Evolutionary conservation across 2,329 filamentous ascomycete species (phyloP), one percentile per base, ranked within the genome.

Genomic region (Colletotrichum sp.): DNA sequence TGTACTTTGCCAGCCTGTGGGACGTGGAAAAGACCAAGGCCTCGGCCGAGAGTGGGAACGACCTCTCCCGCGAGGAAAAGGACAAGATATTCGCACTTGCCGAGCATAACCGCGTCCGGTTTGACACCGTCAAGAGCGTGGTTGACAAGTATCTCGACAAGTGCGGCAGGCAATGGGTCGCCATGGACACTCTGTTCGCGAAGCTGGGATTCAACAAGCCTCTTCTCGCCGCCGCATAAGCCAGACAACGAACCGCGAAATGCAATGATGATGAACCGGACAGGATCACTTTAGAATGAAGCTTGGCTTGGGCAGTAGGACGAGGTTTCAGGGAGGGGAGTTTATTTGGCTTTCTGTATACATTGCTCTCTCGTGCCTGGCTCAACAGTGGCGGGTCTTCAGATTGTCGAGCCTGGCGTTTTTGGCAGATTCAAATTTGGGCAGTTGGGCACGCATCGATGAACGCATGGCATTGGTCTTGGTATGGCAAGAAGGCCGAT

Each of bases 161-260:
- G 87, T 98, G 96, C 84, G 96, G 96, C 30, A 89, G 95, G 80
- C 94, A 96, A 84, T 98, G 95, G 95, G 96, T 98, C 68, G 94
- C 95, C 79, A 98, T 98, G 96, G 95, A 97, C 84, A 93, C 89
- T 78, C 85, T 98, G 78, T 98, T 98, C 88, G 90, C 91, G 28
- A 93, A 92, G 84, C 80, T 93, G 55, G 91, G 92, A 12, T 91
- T 92, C 81, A 85, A 83, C 78, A 84, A 85, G 78, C 68, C 81
- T 28, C 9, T 69, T 44, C 16, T 72, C 25, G 57, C 57, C 15
- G 64, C 48, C 25, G 70, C 64, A 22, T 75, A 52, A 39, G 28
- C 22, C 34, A 30, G 22, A 22, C 39, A 32, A 22, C 22, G 27
- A 39, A 34, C 27, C 11, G 64, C 27, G n/a, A 48, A 48, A 34